Base-by-base conservation (phyloP, 2,329 filamentous ascomycete genomes). In the Geoglossum cookeanum region DNA sequence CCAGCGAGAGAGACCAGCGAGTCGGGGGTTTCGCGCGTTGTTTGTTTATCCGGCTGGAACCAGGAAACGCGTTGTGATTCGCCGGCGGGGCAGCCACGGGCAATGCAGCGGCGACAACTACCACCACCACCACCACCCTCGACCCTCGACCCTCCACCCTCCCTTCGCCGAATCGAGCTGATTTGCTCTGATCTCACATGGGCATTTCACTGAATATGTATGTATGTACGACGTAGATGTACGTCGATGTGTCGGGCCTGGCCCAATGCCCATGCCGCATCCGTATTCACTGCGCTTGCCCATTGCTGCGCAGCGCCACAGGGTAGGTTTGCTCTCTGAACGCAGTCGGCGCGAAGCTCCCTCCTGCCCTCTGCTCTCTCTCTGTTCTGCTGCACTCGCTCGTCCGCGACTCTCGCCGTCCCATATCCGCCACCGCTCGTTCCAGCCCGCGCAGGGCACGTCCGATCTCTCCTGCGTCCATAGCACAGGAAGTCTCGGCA, bases 1-100 rank as follows among this genome's bases (percentile, higher is more conserved):
- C 37, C 15, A 35, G 29, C 32, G 15, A 30, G 8, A 15, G 52
- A 30, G 30, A 8, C 29, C 15, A 22, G 44, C 44, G 17, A 32
- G 48, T 52, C 27, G 29, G 48, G 27, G 48, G 15, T 52, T 52
- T 52, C 48, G 49, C 49, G 49, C 22, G 49, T 53, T 53, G 49
- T 53, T 53, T 53, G 49, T 53, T 53, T 53, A 53, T 53, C 17
- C 30, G 49, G 33, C 49, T 53, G 37, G 49, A 17, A n/a, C n/a
- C 30, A 9, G 17, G 49, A 4, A 37, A 37, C 49, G 49, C 49
- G 49, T 37, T 4, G 13, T 53, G 30, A 53, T 53, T 53, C 8
- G 49, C 8, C 30, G 8, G 49, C 8, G 27, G 15, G 30, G 30
- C 30, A 53, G 49, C 49, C 49, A 53, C 49, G 2, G 8, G 11